Conservation (phyloP, 2,329 filamentous ascomycete genomes). For the Neonectria ditissima region DNA sequence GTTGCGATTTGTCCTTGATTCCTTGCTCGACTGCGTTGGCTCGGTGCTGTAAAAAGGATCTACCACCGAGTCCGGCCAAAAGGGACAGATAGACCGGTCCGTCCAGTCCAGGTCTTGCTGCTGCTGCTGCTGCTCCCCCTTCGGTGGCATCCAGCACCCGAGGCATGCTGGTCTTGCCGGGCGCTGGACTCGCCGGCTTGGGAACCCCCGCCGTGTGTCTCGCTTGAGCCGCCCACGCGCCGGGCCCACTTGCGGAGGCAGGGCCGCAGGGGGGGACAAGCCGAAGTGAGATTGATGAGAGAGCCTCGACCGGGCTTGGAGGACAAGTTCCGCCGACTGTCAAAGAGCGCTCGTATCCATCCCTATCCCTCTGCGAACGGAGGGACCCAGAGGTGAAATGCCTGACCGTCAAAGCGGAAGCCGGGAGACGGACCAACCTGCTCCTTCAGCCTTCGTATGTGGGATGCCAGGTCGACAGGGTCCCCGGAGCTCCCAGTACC, state of each 20-base stretch:
- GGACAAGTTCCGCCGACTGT: slow-evolving; percentile 11
- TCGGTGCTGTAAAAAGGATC: not conserved
- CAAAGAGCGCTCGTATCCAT: slow-evolving; percentile 2
- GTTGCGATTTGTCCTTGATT: not conserved
- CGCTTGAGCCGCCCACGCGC: slow-evolving; percentile 35
- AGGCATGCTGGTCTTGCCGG: slow-evolving; percentile 11
- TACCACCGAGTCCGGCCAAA: too few relatives aligned
- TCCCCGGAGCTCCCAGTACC: not conserved
- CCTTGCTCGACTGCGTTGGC: not conserved
- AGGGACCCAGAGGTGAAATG: not conserved
- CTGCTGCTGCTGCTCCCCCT: too few relatives aligned
- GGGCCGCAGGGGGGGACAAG: slow-evolving; percentile 1
- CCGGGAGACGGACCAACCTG: not conserved
- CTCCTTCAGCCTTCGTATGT: not conserved
- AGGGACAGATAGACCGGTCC: not conserved
- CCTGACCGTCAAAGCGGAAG: not conserved
- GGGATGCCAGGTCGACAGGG: slow-evolving; percentile 15
- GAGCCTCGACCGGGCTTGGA: slow-evolving; percentile 13
- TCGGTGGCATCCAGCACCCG: not conserved
- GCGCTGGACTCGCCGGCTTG: slow-evolving; percentile 19
- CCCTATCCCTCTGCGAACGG: not conserved
- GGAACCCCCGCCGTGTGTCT: slow-evolving; percentile 27
- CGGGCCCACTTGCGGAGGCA: slow-evolving; percentile 26
- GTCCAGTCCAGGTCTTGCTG: too few relatives aligned
- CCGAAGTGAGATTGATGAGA: not conserved